These are phyloP conservation scores for Beauveria sp. DNA, from an alignment of 2,329 filamentous ascomycete genomes.

Conservation along the genomic window DNA sequence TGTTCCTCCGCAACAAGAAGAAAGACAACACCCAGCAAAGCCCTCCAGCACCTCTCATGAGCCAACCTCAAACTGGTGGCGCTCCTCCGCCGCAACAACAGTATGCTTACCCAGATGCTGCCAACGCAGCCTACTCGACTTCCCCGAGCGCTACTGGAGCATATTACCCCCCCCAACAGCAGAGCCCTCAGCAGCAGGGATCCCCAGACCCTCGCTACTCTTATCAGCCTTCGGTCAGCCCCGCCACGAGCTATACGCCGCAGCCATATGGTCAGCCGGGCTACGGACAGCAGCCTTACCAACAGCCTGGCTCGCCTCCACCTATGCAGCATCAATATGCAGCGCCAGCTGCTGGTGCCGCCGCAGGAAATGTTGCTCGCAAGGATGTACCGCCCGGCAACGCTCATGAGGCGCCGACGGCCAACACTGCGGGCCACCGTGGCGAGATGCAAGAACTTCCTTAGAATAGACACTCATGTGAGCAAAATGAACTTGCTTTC, in stretches of 20 bases:
- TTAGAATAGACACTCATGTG: not conserved
- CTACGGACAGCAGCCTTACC: slow-evolving; percentile 7
- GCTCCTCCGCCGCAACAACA: slow-evolving; percentile 3
- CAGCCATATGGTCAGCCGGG: not conserved
- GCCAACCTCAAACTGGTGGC: slow-evolving; percentile 3
- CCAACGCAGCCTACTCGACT: not conserved
- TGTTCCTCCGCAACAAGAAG: slow-evolving; percentile 24
- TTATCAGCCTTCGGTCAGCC: slow-evolving; percentile 4
- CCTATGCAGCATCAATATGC: slow-evolving; percentile 3
- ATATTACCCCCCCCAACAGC: slow-evolving; percentile 4
- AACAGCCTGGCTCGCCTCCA: slow-evolving; percentile 1
- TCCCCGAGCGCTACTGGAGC: not conserved
- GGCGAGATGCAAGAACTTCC: slow-evolving; percentile 10
- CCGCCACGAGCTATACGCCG: not conserved
- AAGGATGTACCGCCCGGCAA: not conserved
- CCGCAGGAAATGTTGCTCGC: not conserved
- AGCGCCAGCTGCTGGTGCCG: not conserved
- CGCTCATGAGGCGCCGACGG: slow-evolving; percentile 7
- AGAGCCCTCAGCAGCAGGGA: not conserved
- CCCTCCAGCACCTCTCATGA: slow-evolving; percentile 10
- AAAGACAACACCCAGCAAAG: slow-evolving; percentile 14
- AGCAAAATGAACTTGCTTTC: not conserved
- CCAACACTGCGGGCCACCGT: slow-evolving; percentile 5
- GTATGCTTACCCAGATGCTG: not conserved
- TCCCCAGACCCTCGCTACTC: slow-evolving; percentile 2